Percentiles rank a stretch among this genome's conserved stretches.
These are phyloP conservation scores for Fraxinus ornus DNA, from an alignment of 305 asterid genomes.

Conservation along the genomic window DNA sequence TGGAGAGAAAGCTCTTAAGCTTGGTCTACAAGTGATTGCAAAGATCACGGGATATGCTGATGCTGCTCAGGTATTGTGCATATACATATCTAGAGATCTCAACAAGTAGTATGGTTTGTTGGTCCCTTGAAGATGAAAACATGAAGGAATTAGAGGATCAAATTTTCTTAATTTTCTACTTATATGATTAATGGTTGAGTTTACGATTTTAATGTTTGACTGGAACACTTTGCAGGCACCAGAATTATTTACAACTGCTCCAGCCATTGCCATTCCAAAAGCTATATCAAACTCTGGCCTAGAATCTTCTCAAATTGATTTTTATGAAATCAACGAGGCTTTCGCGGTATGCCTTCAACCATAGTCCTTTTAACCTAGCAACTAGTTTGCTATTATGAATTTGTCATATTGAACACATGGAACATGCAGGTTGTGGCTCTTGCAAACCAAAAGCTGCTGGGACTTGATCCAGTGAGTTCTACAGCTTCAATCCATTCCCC, in stretches of 20 bases:
- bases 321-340: conserved; percentile 94
- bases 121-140: background rate
- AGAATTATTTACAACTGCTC: conserved; percentile 86
- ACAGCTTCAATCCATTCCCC: background rate
- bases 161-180: background rate
- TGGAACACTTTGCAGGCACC: conserved; percentile 66
- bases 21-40: background rate
- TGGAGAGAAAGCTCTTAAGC: conserved; percentile 55
- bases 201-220: conserved; percentile 19
- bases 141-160: background rate
- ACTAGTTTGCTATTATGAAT: background rate
- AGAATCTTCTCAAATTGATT: conserved; percentile 80
- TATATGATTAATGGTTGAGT: conserved; percentile 16
- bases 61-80: conserved; percentile 78
- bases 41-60: conserved; percentile 88
- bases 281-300: conserved; percentile 84
- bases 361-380: conserved; percentile 9
- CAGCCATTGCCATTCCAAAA: conserved; percentile 93
- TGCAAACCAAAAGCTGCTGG: conserved; percentile 88
- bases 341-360: conserved; percentile 57
- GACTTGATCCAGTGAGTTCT: conserved; percentile 66
- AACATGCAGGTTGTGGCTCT: conserved; percentile 87
- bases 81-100: background rate
- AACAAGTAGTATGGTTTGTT: background rate
- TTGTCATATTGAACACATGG: background rate